These are phyloP conservation scores for Trichophyton schoenleinii DNA, from an alignment of 2,329 filamentous ascomycete genomes.

Conservation along the genomic window DNA sequence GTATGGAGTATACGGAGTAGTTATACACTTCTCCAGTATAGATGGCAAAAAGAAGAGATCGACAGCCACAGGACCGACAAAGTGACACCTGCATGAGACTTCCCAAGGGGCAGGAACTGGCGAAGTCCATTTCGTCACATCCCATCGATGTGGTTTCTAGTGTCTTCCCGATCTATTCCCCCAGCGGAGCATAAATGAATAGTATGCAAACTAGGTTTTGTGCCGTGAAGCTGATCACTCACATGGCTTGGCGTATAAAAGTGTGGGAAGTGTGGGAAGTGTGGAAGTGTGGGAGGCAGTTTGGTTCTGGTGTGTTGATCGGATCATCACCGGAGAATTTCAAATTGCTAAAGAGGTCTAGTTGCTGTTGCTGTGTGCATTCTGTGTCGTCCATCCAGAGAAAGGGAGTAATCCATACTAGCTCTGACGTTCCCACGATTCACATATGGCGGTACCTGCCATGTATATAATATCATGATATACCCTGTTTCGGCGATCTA, in stretches of 20 bases:
- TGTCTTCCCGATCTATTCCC: neutral
- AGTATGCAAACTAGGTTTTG: slow-evolving; percentile 3
- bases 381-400: no score
- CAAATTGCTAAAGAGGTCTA: neutral
- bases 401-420: neutral
- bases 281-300: neutral
- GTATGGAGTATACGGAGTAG: neutral
- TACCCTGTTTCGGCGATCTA: neutral
- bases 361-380: neutral
- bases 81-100: slow-evolving; percentile 2
- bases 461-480: neutral
- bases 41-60: slow-evolving; percentile 1
- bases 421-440: neutral
- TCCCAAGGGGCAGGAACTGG: neutral
- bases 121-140: neutral
- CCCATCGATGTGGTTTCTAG: slow-evolving; percentile 3
- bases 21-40: neutral
- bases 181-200: neutral
- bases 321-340: slow-evolving; percentile 2
- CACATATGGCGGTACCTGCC: neutral
- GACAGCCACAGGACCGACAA: neutral
- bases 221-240: slow-evolving; percentile 3
- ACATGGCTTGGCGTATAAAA: slow-evolving; percentile 2
- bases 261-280: neutral
- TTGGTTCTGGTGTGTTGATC: neutral